Conservation (phyloP, 176 grass and related monocot species). For the Triticum dicoccoides region DNA sequence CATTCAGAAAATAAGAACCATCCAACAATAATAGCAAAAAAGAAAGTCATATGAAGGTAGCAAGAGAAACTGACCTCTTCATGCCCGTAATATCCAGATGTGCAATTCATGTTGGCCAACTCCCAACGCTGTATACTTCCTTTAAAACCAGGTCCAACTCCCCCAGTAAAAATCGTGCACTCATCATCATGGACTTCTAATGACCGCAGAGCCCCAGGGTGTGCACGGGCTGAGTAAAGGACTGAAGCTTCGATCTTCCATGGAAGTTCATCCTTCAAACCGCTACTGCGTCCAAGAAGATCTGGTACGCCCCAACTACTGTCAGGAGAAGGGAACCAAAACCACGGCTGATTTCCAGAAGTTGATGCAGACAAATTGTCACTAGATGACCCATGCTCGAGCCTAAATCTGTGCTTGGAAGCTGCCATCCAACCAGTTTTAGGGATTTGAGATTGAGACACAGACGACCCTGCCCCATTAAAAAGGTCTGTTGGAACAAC, state of each 20-base stretch:
- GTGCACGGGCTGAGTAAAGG: constrained; percentile 70
- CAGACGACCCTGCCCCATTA: constrained; percentile 66
- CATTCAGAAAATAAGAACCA: constrained; percentile 5
- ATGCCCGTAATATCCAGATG: constrained; percentile 90
- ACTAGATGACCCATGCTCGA: constrained; percentile 35
- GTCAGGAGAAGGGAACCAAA: constrained; percentile 86
- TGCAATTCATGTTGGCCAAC: constrained; percentile 79
- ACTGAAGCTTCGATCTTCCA: constrained; percentile 89
- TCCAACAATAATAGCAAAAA: constrained; percentile 20
- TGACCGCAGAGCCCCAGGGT: constrained; percentile 77
- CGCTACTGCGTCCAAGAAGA: constrained; percentile 72
- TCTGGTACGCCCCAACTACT: constrained; percentile 53
- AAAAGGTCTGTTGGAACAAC: constrained; percentile 57
- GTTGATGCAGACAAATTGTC: constrained; percentile 40
- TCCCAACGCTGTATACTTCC: constrained; percentile 96
- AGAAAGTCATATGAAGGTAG: background rate
- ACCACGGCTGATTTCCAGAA: constrained; percentile 65
- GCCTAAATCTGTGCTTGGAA: constrained; percentile 43
- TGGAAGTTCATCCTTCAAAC: constrained; percentile 52
- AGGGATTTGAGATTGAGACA: constrained; percentile 59
- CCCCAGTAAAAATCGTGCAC: constrained; percentile 85
- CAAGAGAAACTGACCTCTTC: constrained; percentile 73
- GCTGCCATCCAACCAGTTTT: constrained; percentile 50
- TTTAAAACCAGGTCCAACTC: constrained; percentile 91
- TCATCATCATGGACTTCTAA: constrained; percentile 75